Percentiles rank a stretch among this genome's conserved stretches.
These are phyloP conservation scores for Fusarium annulatum DNA, from an alignment of 2,329 filamentous ascomycete genomes.

Conservation along the genomic window DNA sequence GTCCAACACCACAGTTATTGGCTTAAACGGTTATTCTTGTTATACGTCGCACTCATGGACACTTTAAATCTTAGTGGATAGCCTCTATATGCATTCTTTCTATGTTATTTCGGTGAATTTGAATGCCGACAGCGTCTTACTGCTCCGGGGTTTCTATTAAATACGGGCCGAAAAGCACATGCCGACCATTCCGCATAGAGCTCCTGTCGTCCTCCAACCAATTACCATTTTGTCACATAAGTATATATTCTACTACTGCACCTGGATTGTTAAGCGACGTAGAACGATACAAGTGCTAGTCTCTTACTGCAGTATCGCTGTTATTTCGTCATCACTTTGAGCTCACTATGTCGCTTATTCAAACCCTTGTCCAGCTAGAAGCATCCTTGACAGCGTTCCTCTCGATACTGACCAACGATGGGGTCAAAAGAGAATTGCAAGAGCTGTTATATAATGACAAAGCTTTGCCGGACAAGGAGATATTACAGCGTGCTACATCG, in stretches of 20 bases:
- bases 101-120: neutral
- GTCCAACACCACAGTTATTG: too few species aligned
- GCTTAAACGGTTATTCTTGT: neutral
- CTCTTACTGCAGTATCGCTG: neutral
- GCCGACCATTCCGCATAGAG: neutral
- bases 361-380: neutral
- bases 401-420: neutral
- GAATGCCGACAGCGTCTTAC: neutral
- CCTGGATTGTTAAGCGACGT: neutral
- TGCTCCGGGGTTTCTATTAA: neutral
- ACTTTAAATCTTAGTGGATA: rapidly evolving
- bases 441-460: neutral
- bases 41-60: neutral
- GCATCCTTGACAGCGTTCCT: neutral
- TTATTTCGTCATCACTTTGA: neutral
- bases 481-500: neutral
- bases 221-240: neutral
- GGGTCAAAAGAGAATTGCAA: neutral
- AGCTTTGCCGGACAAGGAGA: neutral
- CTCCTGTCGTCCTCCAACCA: neutral
- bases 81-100: rapidly evolving
- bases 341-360: neutral
- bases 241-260: neutral
- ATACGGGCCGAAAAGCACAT: neutral
- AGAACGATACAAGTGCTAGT: neutral